Evolutionary conservation across 306 rosid species (phyloP).

Genomic region (Trifolium fragiferum): DNA sequence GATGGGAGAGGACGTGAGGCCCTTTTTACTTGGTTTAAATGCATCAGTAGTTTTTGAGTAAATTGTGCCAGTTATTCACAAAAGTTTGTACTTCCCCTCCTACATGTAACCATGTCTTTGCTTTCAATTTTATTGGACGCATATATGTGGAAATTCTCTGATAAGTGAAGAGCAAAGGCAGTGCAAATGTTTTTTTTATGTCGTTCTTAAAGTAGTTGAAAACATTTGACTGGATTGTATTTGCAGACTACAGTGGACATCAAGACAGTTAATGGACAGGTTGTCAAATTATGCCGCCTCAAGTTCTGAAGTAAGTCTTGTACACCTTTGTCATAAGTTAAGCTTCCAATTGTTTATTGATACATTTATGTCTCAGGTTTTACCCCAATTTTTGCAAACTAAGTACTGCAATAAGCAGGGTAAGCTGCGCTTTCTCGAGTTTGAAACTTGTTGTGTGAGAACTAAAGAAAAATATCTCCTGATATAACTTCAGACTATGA

Average conservation of each 20-base stretch:
- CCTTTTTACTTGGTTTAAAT: constrained; percentile 35
- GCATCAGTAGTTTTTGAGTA: constrained; percentile 16
- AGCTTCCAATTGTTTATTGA: constrained; percentile 53
- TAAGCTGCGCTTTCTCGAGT: constrained; percentile 46
- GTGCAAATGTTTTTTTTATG: constrained; percentile 30
- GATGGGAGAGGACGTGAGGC: constrained; percentile 88
- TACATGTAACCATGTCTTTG: background rate
- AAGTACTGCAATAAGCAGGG: constrained; percentile 87
- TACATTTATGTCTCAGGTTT: constrained; percentile 60
- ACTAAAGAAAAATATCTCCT: constrained; percentile 34
- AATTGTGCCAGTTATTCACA: background rate
- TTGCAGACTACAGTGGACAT: constrained; percentile 87
- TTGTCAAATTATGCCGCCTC: constrained; percentile 87
- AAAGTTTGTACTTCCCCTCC: background rate
- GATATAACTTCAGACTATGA: constrained; percentile 20
- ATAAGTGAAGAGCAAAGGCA: constrained; percentile 22
- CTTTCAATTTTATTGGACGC: constrained; percentile 5
- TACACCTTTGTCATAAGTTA: constrained; percentile 32
- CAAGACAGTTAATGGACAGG: constrained; percentile 89
- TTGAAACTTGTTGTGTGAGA: constrained; percentile 29
- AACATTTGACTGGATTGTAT: constrained; percentile 35
- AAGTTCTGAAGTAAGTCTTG: constrained; percentile 71
- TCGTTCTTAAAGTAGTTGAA: constrained; percentile 36
- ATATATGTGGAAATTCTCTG: constrained; percentile 19
- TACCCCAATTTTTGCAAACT: constrained; percentile 94